phyloP scores from a whole-genome alignment of 768 basidiomycete species.

The Ramaria sp. region DNA sequence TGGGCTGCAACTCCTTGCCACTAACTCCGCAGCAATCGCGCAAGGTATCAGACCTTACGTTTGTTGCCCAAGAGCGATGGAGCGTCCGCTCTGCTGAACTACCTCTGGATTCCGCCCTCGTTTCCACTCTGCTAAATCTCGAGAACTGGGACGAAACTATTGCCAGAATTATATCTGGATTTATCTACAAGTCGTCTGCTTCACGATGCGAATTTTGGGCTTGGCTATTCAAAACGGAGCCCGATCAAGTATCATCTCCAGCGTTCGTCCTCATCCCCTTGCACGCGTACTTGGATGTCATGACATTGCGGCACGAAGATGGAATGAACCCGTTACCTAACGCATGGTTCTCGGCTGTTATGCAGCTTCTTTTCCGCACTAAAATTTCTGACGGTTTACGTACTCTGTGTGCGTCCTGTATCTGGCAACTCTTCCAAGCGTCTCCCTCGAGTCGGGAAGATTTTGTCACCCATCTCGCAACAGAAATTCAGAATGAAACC shows the following conservation, averaged over 20 bases:
- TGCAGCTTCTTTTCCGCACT: neutral
- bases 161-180: neutral
- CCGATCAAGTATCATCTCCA: neutral
- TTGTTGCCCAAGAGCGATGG: neutral
- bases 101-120: neutral
- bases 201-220: neutral
- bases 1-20: constrained; percentile 18
- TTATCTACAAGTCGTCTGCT: neutral
- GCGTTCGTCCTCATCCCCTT: neutral
- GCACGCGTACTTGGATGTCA: neutral
- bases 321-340: neutral
- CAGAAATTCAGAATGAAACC: neutral
- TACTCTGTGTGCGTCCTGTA: neutral
- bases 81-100: neutral
- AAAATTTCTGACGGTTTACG: neutral
- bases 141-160: neutral
- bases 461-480: neutral
- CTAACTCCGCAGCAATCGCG: constrained; percentile 5
- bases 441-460: neutral
- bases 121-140: neutral
- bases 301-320: neutral
- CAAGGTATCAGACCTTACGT: constrained; percentile 3
- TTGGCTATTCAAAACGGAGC: neutral
- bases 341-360: neutral
- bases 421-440: neutral